Evolutionary conservation across 495 filamentous ascomycete species (phyloP), one percentile per base, ranked within the genome.

Genomic region (Aspergillus olivimuriae): DNA sequence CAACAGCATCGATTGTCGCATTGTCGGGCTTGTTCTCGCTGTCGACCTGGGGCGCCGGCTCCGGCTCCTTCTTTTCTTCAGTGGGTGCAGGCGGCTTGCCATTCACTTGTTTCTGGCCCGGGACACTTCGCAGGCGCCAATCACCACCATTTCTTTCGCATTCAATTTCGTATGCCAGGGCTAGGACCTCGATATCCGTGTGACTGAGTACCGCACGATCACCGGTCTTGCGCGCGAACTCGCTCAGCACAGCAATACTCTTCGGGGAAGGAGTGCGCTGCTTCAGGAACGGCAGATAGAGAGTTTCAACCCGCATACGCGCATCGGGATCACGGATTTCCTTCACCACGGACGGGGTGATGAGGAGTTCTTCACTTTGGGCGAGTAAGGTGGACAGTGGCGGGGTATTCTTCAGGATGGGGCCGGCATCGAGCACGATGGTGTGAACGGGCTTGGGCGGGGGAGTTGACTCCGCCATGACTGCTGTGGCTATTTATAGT

Each of bases 281-380:
- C 31, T 77, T 87, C 19, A 97, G 52, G 56, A 99, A 95, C 0
- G 92, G 94, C 4, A 83, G 64, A 34, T 95, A 77, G 6, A 84
- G 80, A 0, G 83, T 91, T 51, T 96, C 82, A 23, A 95, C 72
- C 19, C 94, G 78, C 12, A 79, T 63, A 47, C 90, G 76, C 12
- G 92, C 84, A 31, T 82, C 80, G n/a, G 81, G 75, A 66, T 99
- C 92, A 51, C 76, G 80, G 55, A 97, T 94, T 67, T 99, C 92
- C 21, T 75, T 75, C 17, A 99, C 71, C 18, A 99, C 85, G 4
- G 87, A 81, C 2, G 90, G 89, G 3, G 92, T 84, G 9, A 89
- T 96, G 56, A 89, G 78, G 19, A 98, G 67, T 46, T 78, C 76
- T 48, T 94, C 80, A 28, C 86, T 81, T 57, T 85, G 80, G 32